phyloP scores from a whole-genome alignment of 2,329 filamentous ascomycete species.

The Penicillium expansum region DNA sequence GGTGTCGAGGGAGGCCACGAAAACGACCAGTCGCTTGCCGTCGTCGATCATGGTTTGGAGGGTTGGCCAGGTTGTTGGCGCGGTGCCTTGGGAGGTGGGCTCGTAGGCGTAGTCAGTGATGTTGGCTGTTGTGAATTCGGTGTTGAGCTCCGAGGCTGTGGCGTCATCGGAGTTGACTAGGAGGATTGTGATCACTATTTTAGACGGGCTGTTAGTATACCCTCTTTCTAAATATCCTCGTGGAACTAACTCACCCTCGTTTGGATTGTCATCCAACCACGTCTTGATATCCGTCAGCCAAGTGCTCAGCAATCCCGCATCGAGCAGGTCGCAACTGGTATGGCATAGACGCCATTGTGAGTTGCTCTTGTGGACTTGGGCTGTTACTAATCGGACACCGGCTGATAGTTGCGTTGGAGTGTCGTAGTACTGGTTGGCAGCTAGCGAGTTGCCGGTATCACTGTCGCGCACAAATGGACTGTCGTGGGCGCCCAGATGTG shows the following conservation, averaged over 20 bases:
- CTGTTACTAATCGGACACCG: constrained; percentile 68
- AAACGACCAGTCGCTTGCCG: constrained; percentile 65
- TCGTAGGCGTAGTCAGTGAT: constrained; percentile 62
- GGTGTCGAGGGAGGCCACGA: constrained; percentile 56
- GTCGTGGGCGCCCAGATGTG: constrained; percentile 74
- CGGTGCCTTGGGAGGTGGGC: constrained; percentile 47
- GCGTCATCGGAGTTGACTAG: constrained; percentile 68
- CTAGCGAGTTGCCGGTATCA: constrained; percentile 59
- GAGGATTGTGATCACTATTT: constrained; percentile 65
- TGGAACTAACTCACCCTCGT: constrained; percentile 50
- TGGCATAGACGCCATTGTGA: constrained; percentile 68
- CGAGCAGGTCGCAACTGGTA: constrained; percentile 63
- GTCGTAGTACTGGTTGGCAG: constrained; percentile 72
- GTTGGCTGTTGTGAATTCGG: constrained; percentile 56
- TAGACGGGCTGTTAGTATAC: constrained; percentile 6
- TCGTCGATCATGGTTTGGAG: constrained; percentile 65
- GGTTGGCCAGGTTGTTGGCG: constrained; percentile 63
- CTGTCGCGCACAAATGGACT: constrained; percentile 67
- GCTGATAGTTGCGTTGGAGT: constrained; percentile 67
- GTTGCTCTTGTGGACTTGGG: constrained; percentile 65
- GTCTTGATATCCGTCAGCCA: constrained; percentile 64
- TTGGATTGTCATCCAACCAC: constrained; percentile 68
- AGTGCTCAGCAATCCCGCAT: constrained; percentile 62
- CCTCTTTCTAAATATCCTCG: background rate
- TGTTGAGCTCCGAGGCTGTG: constrained; percentile 54